Conservation (phyloP, 352 stramenopile genomes). For the Hyaloperonospora brassicae region DNA sequence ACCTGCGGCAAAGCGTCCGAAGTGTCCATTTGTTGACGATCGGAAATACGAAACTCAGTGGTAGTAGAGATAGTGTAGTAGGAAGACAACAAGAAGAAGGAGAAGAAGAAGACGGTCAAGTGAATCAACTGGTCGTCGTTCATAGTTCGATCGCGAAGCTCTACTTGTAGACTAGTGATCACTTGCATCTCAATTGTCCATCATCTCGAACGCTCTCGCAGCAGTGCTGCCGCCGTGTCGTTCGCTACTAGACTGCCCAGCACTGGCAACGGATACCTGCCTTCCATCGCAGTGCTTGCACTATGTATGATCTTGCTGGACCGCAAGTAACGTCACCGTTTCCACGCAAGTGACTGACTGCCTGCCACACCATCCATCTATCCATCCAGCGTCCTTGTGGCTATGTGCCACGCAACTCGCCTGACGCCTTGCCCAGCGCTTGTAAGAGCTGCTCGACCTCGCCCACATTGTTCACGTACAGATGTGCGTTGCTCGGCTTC, state of each 20-base stretch:
- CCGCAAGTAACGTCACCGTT: too few relatives aligned
- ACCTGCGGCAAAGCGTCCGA: conserved; percentile 1
- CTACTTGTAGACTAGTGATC: neutral
- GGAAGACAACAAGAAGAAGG: too few relatives aligned
- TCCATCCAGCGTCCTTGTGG: neutral
- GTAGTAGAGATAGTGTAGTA: too few relatives aligned
- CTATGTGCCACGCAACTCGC: conserved; percentile 22
- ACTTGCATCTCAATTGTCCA: neutral
- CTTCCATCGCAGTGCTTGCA: too few relatives aligned
- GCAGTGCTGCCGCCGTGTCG: neutral
- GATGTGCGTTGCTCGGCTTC: conserved; percentile 84
- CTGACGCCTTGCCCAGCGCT: conserved; percentile 35
- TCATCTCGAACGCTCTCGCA: too few relatives aligned
- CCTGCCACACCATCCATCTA: too few relatives aligned
- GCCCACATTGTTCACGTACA: conserved; percentile 87
- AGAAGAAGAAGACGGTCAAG: too few relatives aligned
- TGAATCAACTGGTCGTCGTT: neutral
- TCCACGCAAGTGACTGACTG: too few relatives aligned
- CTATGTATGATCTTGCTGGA: too few relatives aligned
- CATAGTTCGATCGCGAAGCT: neutral
- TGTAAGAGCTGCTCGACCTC: conserved; percentile 81
- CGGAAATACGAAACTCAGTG: too few relatives aligned
- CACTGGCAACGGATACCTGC: neutral
- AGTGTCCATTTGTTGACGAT: too few relatives aligned
- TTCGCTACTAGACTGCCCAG: conserved; percentile 2